A percentile compares a stretch with the other conserved stretches of the same genome.
Evolutionary conservation across 495 filamentous ascomycete genomes (phyloP).

Genomic region (Penicillium paradoxum): DNA sequence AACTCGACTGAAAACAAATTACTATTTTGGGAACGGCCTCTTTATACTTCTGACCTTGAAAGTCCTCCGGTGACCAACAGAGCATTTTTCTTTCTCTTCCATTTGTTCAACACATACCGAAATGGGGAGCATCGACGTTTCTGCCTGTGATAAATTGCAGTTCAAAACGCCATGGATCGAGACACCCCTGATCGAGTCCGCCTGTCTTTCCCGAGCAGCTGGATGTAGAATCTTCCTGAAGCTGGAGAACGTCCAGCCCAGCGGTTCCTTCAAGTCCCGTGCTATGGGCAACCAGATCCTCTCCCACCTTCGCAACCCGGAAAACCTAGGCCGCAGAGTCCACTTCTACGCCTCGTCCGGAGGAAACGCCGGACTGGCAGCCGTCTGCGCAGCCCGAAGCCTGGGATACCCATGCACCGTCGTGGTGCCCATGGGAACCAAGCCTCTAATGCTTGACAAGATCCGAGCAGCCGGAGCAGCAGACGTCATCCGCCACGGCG

Average conservation of each 20-base stretch:
- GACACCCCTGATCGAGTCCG: constrained; percentile 68
- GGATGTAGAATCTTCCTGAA: constrained; percentile 86
- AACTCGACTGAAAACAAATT: constrained; percentile 7
- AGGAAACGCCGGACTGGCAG: constrained; percentile 90
- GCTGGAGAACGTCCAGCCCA: constrained; percentile 87
- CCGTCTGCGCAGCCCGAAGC: constrained; percentile 67
- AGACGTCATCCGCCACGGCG: constrained; percentile 66
- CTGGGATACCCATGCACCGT: constrained; percentile 76
- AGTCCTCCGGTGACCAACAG: not conserved
- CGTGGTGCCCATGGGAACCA: constrained; percentile 67
- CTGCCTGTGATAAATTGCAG: constrained; percentile 32
- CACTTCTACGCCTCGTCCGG: constrained; percentile 89
- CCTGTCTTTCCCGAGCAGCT: constrained; percentile 61
- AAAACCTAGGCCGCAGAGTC: constrained; percentile 32
- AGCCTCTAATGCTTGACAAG: constrained; percentile 67
- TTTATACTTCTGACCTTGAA: constrained; percentile 9
- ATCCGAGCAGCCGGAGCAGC: constrained; percentile 62
- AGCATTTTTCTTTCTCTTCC: not conserved
- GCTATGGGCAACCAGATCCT: constrained; percentile 80
- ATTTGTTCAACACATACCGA: constrained; percentile 11
- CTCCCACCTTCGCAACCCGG: constrained; percentile 45
- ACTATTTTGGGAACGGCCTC: constrained; percentile 11
- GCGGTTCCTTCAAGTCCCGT: constrained; percentile 91
- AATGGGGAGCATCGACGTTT: constrained; percentile 31
- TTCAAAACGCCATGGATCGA: constrained; percentile 59